Conservation (phyloP, 805 yeast species). For the Tetrapisispora iriomotensis region DNA sequence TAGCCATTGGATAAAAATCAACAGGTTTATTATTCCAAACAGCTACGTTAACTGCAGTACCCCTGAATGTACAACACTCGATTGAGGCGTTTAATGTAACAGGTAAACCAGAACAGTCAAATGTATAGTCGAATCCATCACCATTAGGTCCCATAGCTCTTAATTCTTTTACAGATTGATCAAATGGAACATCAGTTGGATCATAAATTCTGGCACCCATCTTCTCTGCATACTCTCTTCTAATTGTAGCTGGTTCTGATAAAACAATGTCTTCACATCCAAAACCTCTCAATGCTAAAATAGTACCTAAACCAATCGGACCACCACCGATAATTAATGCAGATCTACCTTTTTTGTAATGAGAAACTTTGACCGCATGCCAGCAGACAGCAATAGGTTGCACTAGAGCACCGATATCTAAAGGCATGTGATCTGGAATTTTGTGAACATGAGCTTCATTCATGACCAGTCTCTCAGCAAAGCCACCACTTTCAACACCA, state of each 20-base stretch:
- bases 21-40: constrained; percentile 48
- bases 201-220: constrained; percentile 43
- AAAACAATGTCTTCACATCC: constrained; percentile 43
- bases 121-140: constrained; percentile 41
- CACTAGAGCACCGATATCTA: constrained; percentile 47
- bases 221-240: constrained; percentile 41
- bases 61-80: constrained; percentile 42
- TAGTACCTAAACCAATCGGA: constrained; percentile 52
- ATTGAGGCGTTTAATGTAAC: constrained; percentile 44
- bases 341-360: constrained; percentile 36
- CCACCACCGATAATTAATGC: constrained; percentile 53
- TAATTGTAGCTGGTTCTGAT: constrained; percentile 42
- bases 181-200: constrained; percentile 33
- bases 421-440: constrained; percentile 35
- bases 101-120: constrained; percentile 44
- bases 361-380: constrained; percentile 46
- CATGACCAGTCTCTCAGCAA: constrained; percentile 40
- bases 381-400: constrained; percentile 50
- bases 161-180: constrained; percentile 31
- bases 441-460: constrained; percentile 32
- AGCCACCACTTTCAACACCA: constrained; percentile 49
- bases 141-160: constrained; percentile 34
- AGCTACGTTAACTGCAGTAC: constrained; percentile 54
- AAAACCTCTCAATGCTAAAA: constrained; percentile 47
- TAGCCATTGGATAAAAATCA: constrained; percentile 44